These are phyloP conservation scores for Bathelium albidoporum DNA, from an alignment of 495 filamentous ascomycete species.

Conservation along the genomic window DNA sequence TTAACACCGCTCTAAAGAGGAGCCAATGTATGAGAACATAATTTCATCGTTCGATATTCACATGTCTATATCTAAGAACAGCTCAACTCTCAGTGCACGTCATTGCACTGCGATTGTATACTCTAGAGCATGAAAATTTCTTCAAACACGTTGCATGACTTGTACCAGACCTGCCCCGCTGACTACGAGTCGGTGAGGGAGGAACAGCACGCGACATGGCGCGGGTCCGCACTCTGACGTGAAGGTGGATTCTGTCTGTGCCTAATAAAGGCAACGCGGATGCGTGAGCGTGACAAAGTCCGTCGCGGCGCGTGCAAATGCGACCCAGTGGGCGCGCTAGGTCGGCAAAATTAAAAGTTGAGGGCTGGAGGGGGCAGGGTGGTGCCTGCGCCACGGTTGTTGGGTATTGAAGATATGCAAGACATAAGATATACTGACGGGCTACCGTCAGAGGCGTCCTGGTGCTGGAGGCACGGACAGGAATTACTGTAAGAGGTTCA, in stretches of 20 bases:
- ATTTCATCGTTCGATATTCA: too few species aligned
- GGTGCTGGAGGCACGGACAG: too few species aligned
- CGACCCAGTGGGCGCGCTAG: background rate
- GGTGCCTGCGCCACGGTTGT: background rate
- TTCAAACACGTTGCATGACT: background rate
- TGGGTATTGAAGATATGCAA: slow-evolving; percentile 1
- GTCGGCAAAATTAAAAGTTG: background rate
- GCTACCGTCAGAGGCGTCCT: too few species aligned
- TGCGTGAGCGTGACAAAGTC: background rate
- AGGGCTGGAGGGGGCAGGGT: background rate
- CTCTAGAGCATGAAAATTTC: background rate
- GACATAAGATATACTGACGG: slow-evolving; percentile 1
- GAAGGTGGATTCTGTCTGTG: background rate
- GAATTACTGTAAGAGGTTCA: too few species aligned
- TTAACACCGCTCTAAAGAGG: too few species aligned
- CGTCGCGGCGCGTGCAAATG: background rate
- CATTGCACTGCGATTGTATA: background rate
- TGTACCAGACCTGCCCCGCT: background rate
- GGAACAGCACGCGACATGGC: background rate
- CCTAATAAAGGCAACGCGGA: background rate
- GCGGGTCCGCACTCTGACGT: background rate
- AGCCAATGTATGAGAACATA: too few species aligned
- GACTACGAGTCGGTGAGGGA: background rate
- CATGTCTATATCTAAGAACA: too few species aligned
- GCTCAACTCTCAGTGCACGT: too few species aligned